Percentiles rank a stretch among this genome's conserved stretches.
These are phyloP conservation scores for Hondaea fermentalgiana DNA, from an alignment of 108 stramenopile genomes.

Conservation along the genomic window DNA sequence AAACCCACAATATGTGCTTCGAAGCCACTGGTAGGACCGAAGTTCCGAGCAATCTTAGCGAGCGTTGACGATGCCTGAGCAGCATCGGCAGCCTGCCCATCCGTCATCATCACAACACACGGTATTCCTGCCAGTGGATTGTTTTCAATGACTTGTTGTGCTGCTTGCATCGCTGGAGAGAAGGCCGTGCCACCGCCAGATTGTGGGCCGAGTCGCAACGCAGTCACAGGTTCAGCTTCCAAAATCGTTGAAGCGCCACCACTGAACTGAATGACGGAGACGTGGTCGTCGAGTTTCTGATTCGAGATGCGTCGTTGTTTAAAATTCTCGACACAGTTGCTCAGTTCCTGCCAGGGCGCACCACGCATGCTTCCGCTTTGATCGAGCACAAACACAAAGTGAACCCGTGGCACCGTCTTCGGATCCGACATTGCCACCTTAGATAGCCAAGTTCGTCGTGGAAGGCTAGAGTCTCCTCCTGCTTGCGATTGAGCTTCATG, in stretches of 20 bases:
- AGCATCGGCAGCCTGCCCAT: background rate
- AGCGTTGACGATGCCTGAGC: background rate
- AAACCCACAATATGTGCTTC: background rate
- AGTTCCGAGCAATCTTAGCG: background rate
- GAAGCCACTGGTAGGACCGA: background rate
- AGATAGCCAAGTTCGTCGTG: background rate
- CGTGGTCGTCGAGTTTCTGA: background rate
- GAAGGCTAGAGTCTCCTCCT: background rate
- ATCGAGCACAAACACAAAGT: background rate
- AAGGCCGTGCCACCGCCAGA: background rate
- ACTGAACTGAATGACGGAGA: background rate
- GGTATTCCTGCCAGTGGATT: background rate
- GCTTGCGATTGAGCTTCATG: background rate
- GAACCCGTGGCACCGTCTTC: background rate
- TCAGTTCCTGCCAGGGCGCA: background rate
- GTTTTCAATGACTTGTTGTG: background rate
- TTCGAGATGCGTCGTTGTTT: background rate
- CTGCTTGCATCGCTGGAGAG: background rate
- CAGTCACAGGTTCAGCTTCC: background rate
- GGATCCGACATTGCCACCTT: background rate
- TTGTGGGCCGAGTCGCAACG: background rate
- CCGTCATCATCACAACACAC: background rate
- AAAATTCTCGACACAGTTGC: background rate
- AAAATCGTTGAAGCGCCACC: background rate
- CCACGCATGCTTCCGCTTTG: background rate